phyloP scores from a whole-genome alignment of 805 yeast genomes.

The Hemisphaericaspora nanyangensis region DNA sequence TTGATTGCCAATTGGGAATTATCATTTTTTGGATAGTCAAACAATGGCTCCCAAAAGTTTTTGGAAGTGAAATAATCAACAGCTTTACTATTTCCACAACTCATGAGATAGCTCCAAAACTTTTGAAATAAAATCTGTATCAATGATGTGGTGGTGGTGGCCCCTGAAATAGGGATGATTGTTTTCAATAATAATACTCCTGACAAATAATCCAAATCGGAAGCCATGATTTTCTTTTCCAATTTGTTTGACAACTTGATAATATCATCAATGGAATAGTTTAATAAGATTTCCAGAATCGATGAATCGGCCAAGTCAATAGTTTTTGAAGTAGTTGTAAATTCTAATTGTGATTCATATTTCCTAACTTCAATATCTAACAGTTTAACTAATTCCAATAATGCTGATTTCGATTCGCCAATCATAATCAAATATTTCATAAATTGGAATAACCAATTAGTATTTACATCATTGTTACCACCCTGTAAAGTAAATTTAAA shows the following conservation, averaged over 20 bases:
- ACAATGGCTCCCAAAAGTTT: conserved; percentile 3
- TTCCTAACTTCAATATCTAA: background rate
- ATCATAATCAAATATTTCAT: conserved; percentile 44
- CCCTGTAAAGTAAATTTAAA: conserved; percentile 48
- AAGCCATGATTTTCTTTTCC: conserved; percentile 35
- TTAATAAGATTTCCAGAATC: conserved; percentile 28
- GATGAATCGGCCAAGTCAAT: conserved; percentile 17
- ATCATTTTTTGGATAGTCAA: background rate
- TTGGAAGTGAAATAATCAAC: conserved; percentile 6
- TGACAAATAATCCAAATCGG: conserved; percentile 44
- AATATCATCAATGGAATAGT: conserved; percentile 9
- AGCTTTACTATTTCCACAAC: background rate
- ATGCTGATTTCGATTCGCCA: conserved; percentile 52
- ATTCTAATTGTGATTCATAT: background rate
- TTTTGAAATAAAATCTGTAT: conserved; percentile 3
- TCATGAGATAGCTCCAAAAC: conserved; percentile 4
- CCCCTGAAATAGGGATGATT: background rate
- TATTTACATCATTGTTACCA: conserved; percentile 12
- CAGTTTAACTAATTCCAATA: conserved; percentile 12
- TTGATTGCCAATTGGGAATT: background rate
- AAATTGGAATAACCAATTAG: conserved; percentile 51
- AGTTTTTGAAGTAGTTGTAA: conserved; percentile 17
- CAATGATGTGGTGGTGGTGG: background rate
- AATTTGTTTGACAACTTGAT: background rate
- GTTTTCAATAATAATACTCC: conserved; percentile 34